Conservation (phyloP, 1,284 basidiomycete genomes). For the Earliella scabrosa region DNA sequence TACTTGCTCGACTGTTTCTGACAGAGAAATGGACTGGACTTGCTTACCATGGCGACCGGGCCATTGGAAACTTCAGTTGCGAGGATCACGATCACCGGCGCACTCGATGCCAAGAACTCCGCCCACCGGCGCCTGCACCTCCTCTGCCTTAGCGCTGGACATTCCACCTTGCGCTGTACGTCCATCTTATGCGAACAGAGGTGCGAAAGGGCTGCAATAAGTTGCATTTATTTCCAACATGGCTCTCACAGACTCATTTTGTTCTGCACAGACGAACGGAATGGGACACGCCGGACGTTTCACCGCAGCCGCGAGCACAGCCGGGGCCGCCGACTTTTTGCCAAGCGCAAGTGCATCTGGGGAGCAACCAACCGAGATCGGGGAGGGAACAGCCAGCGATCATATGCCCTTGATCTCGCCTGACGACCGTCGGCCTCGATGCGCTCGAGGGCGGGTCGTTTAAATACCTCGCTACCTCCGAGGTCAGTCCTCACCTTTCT, state of each 20-base stretch:
- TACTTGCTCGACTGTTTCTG: too few relatives aligned
- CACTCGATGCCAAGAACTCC: constrained; percentile 4
- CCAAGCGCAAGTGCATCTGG: constrained; percentile 19
- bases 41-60: not conserved
- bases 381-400: constrained; percentile 14
- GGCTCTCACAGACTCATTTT: too few relatives aligned
- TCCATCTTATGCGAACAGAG: too few relatives aligned
- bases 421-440: constrained; percentile 17
- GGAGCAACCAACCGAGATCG: constrained; percentile 18
- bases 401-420: constrained; percentile 19
- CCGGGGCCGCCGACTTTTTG: constrained; percentile 8
- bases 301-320: not conserved
- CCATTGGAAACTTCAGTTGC: not conserved
- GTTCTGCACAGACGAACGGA: too few relatives aligned
- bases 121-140: too few relatives aligned
- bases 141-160: too few relatives aligned
- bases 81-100: constrained; percentile 11
- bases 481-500: constrained; percentile 13
- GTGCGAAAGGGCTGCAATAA: too few relatives aligned
- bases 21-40: not conserved
- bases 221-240: too few relatives aligned
- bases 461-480: constrained; percentile 9
- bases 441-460: constrained; percentile 1
- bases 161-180: too few relatives aligned
- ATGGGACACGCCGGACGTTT: too few relatives aligned